Evolutionary conservation across 495 filamentous ascomycete genomes (phyloP).

Genomic region (Neurospora cerealis): DNA sequence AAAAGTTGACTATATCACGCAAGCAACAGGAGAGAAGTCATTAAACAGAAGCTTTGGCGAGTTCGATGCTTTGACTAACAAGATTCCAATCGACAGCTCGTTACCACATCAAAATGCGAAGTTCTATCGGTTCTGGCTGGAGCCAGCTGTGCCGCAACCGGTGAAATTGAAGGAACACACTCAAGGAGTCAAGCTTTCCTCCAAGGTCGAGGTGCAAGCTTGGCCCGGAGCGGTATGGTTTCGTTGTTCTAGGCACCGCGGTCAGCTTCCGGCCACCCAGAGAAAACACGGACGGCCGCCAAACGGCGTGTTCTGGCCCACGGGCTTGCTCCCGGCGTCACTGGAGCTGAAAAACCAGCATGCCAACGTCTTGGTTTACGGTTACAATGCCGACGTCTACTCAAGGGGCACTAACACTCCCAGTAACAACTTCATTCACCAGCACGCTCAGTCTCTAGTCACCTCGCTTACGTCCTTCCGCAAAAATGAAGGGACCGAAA

Average conservation of each 20-base stretch:
- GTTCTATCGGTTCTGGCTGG: not conserved
- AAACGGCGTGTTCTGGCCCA: conserved; percentile 65
- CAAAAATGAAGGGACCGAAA: conserved; percentile 45
- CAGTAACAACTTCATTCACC: conserved; percentile 64
- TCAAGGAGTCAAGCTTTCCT: not conserved
- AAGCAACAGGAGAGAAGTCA: not conserved
- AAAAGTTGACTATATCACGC: not conserved
- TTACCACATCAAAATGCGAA: not conserved
- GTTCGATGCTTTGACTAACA: not conserved
- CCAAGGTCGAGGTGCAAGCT: not conserved
- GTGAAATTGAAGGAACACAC: not conserved
- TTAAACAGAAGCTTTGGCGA: not conserved
- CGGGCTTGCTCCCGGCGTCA: conserved; percentile 58
- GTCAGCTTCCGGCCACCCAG: conserved; percentile 45
- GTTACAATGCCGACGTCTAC: conserved; percentile 74
- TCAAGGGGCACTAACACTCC: conserved; percentile 32
- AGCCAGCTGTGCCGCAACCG: not conserved
- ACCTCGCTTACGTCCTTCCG: conserved; percentile 40
- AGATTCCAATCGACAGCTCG: not conserved
- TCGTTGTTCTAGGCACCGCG: not conserved
- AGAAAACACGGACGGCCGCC: conserved; percentile 62
- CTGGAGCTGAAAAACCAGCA: conserved; percentile 50
- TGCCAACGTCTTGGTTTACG: conserved; percentile 69
- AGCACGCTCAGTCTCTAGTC: conserved; percentile 76
- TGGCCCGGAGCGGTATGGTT: not conserved